Conservation (phyloP, 2,329 filamentous ascomycete genomes). For the Colletotrichum tropicale region DNA sequence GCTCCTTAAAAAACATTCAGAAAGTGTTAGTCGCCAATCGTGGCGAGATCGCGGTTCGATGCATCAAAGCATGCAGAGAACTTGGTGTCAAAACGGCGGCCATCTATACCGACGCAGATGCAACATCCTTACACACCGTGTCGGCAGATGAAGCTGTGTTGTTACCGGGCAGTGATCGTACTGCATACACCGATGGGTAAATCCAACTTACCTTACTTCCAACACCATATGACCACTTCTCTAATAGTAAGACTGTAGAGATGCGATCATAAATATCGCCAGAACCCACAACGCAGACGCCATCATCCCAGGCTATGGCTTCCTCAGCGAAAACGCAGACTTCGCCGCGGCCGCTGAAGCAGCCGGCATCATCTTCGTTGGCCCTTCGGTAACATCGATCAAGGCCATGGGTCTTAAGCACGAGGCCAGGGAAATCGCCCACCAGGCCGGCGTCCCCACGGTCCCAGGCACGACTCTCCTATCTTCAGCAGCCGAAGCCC, state of each 20-base stretch:
- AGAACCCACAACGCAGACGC: constrained; percentile 45
- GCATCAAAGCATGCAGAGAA: constrained; percentile 47
- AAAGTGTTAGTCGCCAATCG: constrained; percentile 61
- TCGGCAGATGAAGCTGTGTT: background rate
- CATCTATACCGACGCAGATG: constrained; percentile 43
- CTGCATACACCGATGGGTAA: background rate
- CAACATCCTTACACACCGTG: background rate
- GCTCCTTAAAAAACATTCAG: background rate
- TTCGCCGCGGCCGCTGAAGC: constrained; percentile 58
- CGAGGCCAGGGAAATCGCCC: constrained; percentile 39
- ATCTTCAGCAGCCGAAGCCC: constrained; percentile 51
- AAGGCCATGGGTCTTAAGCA: constrained; percentile 64
- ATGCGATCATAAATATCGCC: background rate
- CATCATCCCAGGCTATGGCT: constrained; percentile 70
- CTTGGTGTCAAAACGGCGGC: constrained; percentile 57
- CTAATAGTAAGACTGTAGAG: background rate
- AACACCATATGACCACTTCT: background rate
- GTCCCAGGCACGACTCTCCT: constrained; percentile 38
- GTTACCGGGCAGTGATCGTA: background rate
- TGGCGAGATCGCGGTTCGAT: constrained; percentile 61
- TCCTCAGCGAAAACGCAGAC: constrained; percentile 64
- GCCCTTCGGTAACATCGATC: constrained; percentile 58
- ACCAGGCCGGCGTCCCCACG: constrained; percentile 42
- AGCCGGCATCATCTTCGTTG: constrained; percentile 62
- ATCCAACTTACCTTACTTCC: background rate